Evolutionary conservation across 331 rosid species (phyloP), one percentile per base, ranked within the genome.

Genomic region (Malus hybrid): DNA sequence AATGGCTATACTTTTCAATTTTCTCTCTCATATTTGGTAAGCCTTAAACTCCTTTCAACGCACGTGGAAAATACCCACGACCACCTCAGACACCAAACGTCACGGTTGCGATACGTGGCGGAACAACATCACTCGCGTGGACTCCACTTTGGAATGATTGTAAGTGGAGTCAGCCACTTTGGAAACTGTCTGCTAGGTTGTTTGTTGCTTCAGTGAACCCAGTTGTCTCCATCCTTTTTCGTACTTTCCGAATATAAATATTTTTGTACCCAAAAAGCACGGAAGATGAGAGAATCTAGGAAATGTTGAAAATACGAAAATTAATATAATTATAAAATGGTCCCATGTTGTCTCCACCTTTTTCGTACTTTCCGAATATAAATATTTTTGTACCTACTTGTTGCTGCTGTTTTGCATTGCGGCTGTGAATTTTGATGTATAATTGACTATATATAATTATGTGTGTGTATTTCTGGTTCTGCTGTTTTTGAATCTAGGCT

Each of bases 241-340:
- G 86, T 79, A 76, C 81, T 79, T 79, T 53, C 66, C 76, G 62
- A 64, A 55, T 66, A 63, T 77, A 80, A 70, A 44, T 76, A 67
- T 53, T 66, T 65, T 66, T 71, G 74, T 68, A 64, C 84, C 84
- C 82, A 76, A 76, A 76, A 83, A 76, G 77, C 84, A 83, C n/a
- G 84, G 84, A 79, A 72, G 74, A 48, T 77, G 84, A 73, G 82
- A 80, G 87, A 83, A 83, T 83, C 87, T 77, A 72, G 84, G 77
- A 75, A 79, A 70, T 82, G 78, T 64, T 74, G 70, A 78, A 44
- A 71, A 39, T 55, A 22, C 20, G 24, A 42, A 19, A 63, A 11
- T 9, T 14, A 55, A 56, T 8, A 18, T 57, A 20, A 20, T 60
- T 16, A n/a, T 6, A 6, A 64, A 71, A 30, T 32, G 19, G 9